Evolutionary conservation across 305 asterid genomes (phyloP).

Genomic region (Solanum aculeatissimum): DNA sequence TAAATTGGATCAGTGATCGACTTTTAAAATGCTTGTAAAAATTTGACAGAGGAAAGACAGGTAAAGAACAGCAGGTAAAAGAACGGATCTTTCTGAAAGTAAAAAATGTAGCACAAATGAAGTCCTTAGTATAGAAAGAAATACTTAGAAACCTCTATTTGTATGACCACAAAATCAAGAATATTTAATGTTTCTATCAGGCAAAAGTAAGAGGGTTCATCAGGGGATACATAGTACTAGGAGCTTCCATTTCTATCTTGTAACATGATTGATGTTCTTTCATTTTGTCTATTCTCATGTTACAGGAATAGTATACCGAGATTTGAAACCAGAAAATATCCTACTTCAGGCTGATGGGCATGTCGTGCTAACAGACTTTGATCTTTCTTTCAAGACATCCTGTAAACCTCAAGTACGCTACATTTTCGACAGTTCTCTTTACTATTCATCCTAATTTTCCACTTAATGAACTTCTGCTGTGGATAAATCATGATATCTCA

Average conservation of each 20-base stretch:
- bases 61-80: not conserved
- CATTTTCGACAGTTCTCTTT: not conserved
- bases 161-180: not conserved
- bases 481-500: not conserved
- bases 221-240: not conserved
- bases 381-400: slow-evolving; percentile 77
- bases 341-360: slow-evolving; percentile 91
- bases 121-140: not conserved
- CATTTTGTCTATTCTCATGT: slow-evolving; percentile 3
- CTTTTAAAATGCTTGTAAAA: not conserved
- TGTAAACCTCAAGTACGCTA: slow-evolving; percentile 80
- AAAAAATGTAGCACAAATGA: not conserved
- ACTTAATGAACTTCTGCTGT: not conserved
- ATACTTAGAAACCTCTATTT: not conserved
- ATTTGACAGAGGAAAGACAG: not conserved
- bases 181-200: not conserved
- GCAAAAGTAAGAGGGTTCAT: not conserved
- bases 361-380: slow-evolving; percentile 75
- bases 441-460: not conserved
- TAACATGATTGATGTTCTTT: not conserved
- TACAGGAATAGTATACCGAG: slow-evolving; percentile 92
- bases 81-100: not conserved
- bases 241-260: not conserved
- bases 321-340: slow-evolving; percentile 92
- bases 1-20: not conserved